A percentile compares a stretch with the other conserved stretches of the same genome.
phyloP scores from a whole-genome alignment of 345 rosid species.

The Conringia planisiliqua region DNA sequence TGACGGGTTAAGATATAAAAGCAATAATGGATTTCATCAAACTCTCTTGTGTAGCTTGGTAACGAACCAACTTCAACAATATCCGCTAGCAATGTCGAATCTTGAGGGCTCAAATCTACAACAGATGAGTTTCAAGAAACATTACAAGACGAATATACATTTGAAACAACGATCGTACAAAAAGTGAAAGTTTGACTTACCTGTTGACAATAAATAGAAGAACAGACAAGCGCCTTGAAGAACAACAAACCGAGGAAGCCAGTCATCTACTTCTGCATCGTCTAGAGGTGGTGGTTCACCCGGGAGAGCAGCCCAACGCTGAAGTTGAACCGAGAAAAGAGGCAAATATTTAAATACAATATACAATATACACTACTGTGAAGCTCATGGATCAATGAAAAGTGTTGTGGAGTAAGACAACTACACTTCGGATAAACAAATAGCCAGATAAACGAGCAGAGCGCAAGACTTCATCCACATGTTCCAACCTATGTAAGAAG shows the following conservation, averaged over 20 bases:
- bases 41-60: constrained; percentile 68
- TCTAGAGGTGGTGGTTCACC: constrained; percentile 94
- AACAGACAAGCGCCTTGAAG: constrained; percentile 89
- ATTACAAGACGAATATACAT: not conserved
- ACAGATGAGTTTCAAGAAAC: not conserved
- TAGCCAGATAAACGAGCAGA: constrained; percentile 89
- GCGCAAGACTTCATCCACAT: constrained; percentile 84
- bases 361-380: not conserved
- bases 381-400: constrained; percentile 8
- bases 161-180: not conserved
- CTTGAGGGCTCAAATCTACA: constrained; percentile 95
- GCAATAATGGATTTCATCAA: constrained; percentile 50
- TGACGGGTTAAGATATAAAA: constrained; percentile 70
- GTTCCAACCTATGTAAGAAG: constrained; percentile 60
- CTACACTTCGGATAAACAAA: constrained; percentile 77
- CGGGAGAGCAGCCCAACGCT: constrained; percentile 97
- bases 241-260: constrained; percentile 96
- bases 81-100: constrained; percentile 77
- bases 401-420: not conserved
- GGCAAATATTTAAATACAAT: not conserved
- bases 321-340: not conserved
- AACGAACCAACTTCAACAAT: constrained; percentile 66
- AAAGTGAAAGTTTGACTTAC: constrained; percentile 30
- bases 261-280: constrained; percentile 89
- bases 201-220: constrained; percentile 76